These are phyloP conservation scores for Fagopyrum tataricum DNA, from an alignment of 148 eudicot genomes.

Conservation along the genomic window DNA sequence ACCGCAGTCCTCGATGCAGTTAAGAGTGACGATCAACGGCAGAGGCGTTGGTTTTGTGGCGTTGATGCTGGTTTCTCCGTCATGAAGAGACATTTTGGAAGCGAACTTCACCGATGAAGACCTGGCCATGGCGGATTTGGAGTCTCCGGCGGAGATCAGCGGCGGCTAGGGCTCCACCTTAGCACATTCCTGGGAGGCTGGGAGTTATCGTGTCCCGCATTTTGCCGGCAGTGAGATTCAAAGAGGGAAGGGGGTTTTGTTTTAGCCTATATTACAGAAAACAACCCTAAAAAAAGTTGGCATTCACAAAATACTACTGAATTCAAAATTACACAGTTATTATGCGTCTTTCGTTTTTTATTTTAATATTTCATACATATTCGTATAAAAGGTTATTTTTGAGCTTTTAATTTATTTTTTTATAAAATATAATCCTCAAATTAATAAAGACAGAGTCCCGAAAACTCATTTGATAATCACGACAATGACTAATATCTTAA, in stretches of 20 bases:
- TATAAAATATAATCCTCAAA: no score
- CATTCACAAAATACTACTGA: no score
- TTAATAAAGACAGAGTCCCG: no score
- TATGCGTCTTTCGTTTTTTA: no score
- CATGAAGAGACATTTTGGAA: constrained; percentile 5
- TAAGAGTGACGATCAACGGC: constrained; percentile 78
- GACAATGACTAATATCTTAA: no score
- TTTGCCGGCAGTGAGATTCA: constrained; percentile 12
- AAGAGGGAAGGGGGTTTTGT: neutral
- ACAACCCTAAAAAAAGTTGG: no score
- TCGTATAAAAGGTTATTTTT: no score
- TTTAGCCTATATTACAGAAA: no score
- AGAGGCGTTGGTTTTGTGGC: constrained; percentile 27
- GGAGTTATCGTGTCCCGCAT: neutral
- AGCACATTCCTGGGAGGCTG: neutral
- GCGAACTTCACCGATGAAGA: constrained; percentile 4
- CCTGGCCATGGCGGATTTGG: constrained; percentile 9
- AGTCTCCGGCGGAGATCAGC: constrained; percentile 13
- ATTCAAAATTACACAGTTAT: no score
- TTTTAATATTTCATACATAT: no score
- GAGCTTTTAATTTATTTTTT: no score
- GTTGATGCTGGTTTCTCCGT: constrained; percentile 14
- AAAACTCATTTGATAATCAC: no score
- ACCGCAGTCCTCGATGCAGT: constrained; percentile 73
- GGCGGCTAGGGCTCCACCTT: constrained; percentile 10